These are phyloP conservation scores for Pseudogymnoascus sp. DNA, from an alignment of 2,329 filamentous ascomycete species.

Conservation along the genomic window DNA sequence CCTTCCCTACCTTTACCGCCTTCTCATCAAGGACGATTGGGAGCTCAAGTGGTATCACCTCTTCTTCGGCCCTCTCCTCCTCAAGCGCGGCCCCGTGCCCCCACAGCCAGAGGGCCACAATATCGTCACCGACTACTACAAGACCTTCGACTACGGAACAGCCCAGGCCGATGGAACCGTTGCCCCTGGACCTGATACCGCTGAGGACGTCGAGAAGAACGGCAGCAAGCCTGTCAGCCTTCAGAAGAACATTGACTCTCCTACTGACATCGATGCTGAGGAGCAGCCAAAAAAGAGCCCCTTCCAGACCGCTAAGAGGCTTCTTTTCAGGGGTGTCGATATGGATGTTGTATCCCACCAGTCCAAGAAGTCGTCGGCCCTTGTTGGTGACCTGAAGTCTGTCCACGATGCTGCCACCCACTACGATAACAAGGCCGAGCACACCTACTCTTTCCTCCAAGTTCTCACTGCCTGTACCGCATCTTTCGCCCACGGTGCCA, in stretches of 20 bases:
- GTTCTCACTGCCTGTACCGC: too few relatives aligned
- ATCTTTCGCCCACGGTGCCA: conserved; percentile 40
- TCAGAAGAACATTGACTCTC: conserved; percentile 29
- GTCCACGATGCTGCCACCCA: conserved; percentile 43
- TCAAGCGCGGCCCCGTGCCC: conserved; percentile 31
- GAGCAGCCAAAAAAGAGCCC: conserved; percentile 33
- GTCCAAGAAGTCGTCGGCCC: conserved; percentile 35
- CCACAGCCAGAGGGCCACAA: conserved; percentile 28
- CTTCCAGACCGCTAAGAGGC: conserved; percentile 40
- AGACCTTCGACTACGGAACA: conserved; percentile 33
- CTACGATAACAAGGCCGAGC: too few relatives aligned
- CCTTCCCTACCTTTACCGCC: conserved; percentile 40
- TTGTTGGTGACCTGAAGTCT: conserved; percentile 47
- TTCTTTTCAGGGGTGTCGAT: conserved; percentile 42
- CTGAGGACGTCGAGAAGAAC: conserved; percentile 23
- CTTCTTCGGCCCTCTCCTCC: conserved; percentile 37
- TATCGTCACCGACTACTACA: conserved; percentile 36
- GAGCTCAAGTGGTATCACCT: conserved; percentile 37
- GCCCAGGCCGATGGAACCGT: conserved; percentile 24
- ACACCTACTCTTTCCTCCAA: too few relatives aligned
- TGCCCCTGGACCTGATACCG: conserved; percentile 15
- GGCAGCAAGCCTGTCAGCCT: conserved; percentile 18
- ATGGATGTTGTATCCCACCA: conserved; percentile 36
- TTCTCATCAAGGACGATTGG: conserved; percentile 39
- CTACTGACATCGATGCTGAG: conserved; percentile 32